These are phyloP conservation scores for Meira miltonrushii DNA, from an alignment of 1,284 basidiomycete species.

Conservation along the genomic window DNA sequence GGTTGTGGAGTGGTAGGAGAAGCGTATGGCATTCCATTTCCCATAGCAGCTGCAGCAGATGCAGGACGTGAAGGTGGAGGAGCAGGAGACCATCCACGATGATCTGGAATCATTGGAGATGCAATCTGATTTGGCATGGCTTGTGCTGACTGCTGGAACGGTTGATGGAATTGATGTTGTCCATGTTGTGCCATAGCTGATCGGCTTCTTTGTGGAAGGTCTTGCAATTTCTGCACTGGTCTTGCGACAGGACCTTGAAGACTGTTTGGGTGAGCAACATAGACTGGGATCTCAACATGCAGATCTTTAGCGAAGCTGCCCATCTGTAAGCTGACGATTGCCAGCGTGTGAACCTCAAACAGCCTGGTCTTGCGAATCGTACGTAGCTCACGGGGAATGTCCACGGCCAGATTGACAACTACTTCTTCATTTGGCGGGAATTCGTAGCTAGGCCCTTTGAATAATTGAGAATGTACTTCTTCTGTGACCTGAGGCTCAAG, in stretches of 20 bases:
- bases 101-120: slow-evolving; percentile 21
- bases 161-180: slow-evolving; percentile 5
- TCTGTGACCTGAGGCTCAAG: slow-evolving; percentile 44
- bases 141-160: neutral
- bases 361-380: slow-evolving; percentile 41
- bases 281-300: slow-evolving; percentile 39
- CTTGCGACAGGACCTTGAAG: slow-evolving; percentile 19
- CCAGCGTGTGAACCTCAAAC: slow-evolving; percentile 36
- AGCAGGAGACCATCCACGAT: slow-evolving; percentile 42
- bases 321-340: slow-evolving; percentile 28
- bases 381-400: slow-evolving; percentile 34
- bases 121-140: neutral
- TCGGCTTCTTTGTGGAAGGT: slow-evolving; percentile 2
- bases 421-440: slow-evolving; percentile 35
- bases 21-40: slow-evolving; percentile 11
- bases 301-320: slow-evolving; percentile 46
- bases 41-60: slow-evolving; percentile 9
- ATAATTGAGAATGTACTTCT: slow-evolving; percentile 33
- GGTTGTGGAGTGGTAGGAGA: slow-evolving; percentile 14
- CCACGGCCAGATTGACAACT: slow-evolving; percentile 34
- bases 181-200: slow-evolving; percentile 12
- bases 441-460: slow-evolving; percentile 43
- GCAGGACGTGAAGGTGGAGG: slow-evolving; percentile 24
- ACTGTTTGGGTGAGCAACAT: slow-evolving; percentile 35
- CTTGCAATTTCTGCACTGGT: slow-evolving; percentile 13